phyloP scores from a whole-genome alignment of 139 green algal genomes.

The Chlamydomonas applanata region DNA sequence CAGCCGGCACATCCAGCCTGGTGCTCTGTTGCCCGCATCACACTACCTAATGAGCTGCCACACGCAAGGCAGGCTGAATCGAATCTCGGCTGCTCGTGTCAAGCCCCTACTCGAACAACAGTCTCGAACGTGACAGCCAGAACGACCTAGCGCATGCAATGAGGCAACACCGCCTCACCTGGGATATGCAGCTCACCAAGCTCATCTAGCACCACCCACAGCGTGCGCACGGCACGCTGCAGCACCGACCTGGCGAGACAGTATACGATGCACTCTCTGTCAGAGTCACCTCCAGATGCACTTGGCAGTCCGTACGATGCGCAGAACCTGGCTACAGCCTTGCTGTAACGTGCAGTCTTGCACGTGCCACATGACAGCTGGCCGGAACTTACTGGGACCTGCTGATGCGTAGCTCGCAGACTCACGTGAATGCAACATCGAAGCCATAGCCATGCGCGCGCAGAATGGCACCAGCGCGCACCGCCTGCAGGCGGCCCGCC shows the following conservation, averaged over 20 bases:
- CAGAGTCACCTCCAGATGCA: too few relatives aligned
- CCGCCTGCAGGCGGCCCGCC: slow-evolving; percentile 16
- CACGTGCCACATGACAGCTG: too few relatives aligned
- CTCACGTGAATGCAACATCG: slow-evolving; percentile 27
- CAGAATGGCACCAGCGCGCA: slow-evolving; percentile 19
- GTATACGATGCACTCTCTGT: neutral
- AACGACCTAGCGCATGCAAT: too few relatives aligned
- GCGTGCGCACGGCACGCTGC: slow-evolving; percentile 24
- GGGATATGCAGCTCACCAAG: slow-evolving; percentile 18
- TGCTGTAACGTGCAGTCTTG: neutral
- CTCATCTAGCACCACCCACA: slow-evolving; percentile 18
- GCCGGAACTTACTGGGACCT: too few relatives aligned
- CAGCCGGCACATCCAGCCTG: neutral
- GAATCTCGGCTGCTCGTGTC: too few relatives aligned
- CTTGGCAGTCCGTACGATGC: too few relatives aligned
- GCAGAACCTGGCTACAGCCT: too few relatives aligned
- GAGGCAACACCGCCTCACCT: slow-evolving; percentile 13
- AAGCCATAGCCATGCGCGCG: slow-evolving; percentile 10
- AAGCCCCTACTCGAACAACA: too few relatives aligned
- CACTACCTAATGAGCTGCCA: neutral
- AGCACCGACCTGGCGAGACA: slow-evolving; percentile 14
- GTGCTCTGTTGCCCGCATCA: neutral
- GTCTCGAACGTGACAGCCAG: too few relatives aligned
- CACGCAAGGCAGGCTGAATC: neutral
- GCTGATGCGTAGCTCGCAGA: neutral